These are phyloP conservation scores for Candolleomyces eurysporus DNA, from an alignment of 768 basidiomycete species.

Conservation along the genomic window DNA sequence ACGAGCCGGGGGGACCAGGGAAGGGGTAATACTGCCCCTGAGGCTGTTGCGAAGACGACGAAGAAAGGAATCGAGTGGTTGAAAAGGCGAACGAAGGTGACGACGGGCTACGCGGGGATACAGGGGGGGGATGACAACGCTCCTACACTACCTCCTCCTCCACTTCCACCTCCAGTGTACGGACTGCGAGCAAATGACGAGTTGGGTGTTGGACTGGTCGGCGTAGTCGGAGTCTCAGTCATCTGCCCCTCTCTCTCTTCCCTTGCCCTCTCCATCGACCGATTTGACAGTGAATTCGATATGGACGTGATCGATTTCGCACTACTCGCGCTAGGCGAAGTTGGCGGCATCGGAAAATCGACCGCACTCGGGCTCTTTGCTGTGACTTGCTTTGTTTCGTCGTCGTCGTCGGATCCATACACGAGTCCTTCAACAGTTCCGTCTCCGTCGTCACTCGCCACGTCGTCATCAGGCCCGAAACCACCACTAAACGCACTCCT, in stretches of 20 bases:
- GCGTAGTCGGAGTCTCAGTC: conserved; percentile 14
- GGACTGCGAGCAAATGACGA: background rate
- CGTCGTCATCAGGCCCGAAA: too few species aligned
- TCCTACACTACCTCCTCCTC: too few species aligned
- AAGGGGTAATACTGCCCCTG: too few species aligned
- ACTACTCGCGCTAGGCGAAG: background rate
- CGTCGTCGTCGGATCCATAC: conserved; percentile 22
- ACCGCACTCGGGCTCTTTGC: background rate
- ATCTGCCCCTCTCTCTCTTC: conserved; percentile 21
- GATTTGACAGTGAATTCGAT: too few species aligned
- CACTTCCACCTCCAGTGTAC: too few species aligned
- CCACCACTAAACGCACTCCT: too few species aligned
- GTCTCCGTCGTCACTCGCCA: conserved; percentile 9
- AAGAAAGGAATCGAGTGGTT: conserved; percentile 5
- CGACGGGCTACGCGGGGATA: background rate
- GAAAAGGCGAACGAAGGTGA: background rate
- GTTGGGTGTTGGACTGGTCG: background rate
- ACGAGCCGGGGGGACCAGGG: conserved; percentile 17
- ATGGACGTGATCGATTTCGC: background rate
- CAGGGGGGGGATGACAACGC: background rate
- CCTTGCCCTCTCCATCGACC: conserved; percentile 11
- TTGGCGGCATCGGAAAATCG: background rate
- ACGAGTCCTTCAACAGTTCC: conserved; percentile 23
- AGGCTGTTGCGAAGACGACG: background rate
- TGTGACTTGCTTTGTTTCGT: background rate